These are phyloP conservation scores for Rhododendron simsii DNA, from an alignment of 148 eudicot species.

Conservation along the genomic window DNA sequence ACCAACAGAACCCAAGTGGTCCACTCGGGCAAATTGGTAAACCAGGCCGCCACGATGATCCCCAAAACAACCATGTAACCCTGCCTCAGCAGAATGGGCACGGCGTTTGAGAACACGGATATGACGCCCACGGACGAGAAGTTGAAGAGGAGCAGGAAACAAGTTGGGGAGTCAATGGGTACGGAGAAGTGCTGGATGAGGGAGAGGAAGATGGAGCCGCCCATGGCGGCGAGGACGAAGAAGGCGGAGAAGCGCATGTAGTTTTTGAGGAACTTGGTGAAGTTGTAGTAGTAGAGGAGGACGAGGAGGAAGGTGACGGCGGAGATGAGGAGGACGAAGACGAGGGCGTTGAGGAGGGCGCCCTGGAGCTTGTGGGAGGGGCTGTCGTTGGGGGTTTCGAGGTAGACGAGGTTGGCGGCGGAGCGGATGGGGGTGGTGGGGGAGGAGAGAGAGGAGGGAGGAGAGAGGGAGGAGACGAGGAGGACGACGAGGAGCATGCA, in stretches of 20 bases:
- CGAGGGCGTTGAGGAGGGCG: constrained; percentile 67
- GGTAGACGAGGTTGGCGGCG: constrained; percentile 82
- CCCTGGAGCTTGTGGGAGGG: constrained; percentile 70
- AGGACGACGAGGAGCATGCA: constrained; percentile 82
- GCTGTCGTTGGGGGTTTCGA: constrained; percentile 60
- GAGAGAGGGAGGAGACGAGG: constrained; percentile 34
- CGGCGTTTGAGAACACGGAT: constrained; percentile 57
- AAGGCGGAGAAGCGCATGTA: constrained; percentile 83
- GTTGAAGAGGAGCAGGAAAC: constrained; percentile 42
- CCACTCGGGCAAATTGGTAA: constrained; percentile 93
- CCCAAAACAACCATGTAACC: constrained; percentile 69
- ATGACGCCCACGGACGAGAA: constrained; percentile 64
- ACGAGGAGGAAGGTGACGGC: constrained; percentile 68
- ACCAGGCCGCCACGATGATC: constrained; percentile 83
- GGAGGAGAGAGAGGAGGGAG: constrained; percentile 17
- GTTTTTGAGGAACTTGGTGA: constrained; percentile 57
- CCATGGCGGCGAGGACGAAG: constrained; percentile 57
- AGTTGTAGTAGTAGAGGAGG: constrained; percentile 74
- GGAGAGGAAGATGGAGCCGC: constrained; percentile 60
- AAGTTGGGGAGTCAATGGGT: constrained; percentile 52
- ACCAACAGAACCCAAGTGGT: constrained; percentile 86
- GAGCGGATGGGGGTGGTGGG: constrained; percentile 38
- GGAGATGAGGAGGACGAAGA: constrained; percentile 63
- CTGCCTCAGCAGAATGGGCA: constrained; percentile 71
- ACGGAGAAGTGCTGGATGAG: constrained; percentile 45